Base-by-base conservation (phyloP, 2,329 filamentous ascomycete genomes). In the Scedosporium apiospermum region DNA sequence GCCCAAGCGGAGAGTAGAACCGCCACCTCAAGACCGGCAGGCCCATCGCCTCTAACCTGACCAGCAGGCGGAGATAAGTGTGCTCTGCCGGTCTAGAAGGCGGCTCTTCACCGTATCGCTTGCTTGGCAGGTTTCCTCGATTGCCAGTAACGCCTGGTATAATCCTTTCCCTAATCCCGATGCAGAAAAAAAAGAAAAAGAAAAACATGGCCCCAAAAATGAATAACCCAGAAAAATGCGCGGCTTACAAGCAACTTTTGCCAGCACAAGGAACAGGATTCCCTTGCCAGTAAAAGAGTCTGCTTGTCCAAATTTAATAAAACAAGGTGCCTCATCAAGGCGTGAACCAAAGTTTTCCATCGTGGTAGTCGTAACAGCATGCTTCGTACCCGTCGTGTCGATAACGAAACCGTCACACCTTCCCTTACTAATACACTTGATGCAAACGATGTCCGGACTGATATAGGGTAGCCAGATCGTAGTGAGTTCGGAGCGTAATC, bases 121-220 rank as follows among this genome's bases (percentile, higher is more conserved):
- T 55, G 23, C 23, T 18, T 23, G 51, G 51, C 30, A 18, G 18
- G 12, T 6, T 23, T 55, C 51, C 21, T 7, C 23, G 51, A 23
- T 27, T 55, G 51, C 51, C 51, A 55, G 23, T 27, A 55, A 55
- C 51, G 51, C 51, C 51, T 55, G 51, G 51, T 55, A 55, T 55
- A 23, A 23, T 55, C 51, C 51, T 55, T 16, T 55, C 51, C 51
- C 18, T 55, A 38, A 38, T 38, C n/a, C 59, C 49, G 2, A 61
- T 61, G 59, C 59, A 51, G 7, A 58, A 34, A 23, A n/a, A 41
- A 58, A 34, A 27, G 18, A 26, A 38, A 1, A 21, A 58, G 7
- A 9, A 41, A 21, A 42, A 21, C 1, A 58, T 27, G 55, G 7
- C 55, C 16, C 57, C 23, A 41, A 58, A 9, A 53, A 53, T n/a